Conservation (phyloP, 1,139 yeast species). For the Kurtzmaniella quercitrusa region DNA sequence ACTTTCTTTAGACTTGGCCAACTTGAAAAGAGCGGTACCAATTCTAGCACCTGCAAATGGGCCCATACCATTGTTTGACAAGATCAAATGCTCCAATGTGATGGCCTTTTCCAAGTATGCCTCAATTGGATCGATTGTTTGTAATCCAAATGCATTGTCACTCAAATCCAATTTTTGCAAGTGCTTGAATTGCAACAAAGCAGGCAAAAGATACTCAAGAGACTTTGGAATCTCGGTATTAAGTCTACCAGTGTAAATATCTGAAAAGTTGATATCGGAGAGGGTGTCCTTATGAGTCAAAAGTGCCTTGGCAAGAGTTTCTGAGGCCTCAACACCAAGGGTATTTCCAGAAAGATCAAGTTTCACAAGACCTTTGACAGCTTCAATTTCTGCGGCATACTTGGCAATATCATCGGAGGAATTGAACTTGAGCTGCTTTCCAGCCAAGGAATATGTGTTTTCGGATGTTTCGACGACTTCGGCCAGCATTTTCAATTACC, state of each 20-base stretch:
- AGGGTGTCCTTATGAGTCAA: slow-evolving; percentile 46
- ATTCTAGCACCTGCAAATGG: slow-evolving; percentile 95
- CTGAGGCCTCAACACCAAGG: slow-evolving; percentile 85
- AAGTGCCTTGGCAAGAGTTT: slow-evolving; percentile 62
- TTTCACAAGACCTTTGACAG: slow-evolving; percentile 40
- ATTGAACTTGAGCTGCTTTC: slow-evolving; percentile 75
- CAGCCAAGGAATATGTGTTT: slow-evolving; percentile 57
- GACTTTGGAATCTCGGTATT: slow-evolving; percentile 93
- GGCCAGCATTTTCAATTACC: slow-evolving; percentile 1
- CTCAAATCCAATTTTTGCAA: slow-evolving; percentile 76
- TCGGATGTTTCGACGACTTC: slow-evolving; percentile 19
- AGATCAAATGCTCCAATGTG: slow-evolving; percentile 76
- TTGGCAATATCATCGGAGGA: slow-evolving; percentile 69
- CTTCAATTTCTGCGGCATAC: slow-evolving; percentile 50
- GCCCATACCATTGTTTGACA: slow-evolving; percentile 96
- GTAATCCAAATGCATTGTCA: slow-evolving; percentile 95
- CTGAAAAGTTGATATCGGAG: slow-evolving; percentile 76
- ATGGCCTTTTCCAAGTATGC: slow-evolving; percentile 69
- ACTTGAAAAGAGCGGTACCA: slow-evolving; percentile 74
- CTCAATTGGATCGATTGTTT: slow-evolving; percentile 88
- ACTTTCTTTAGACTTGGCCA: slow-evolving; percentile 61
- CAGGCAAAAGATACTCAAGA: slow-evolving; percentile 66
- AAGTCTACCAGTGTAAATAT: slow-evolving; percentile 89
- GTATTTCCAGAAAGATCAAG: slow-evolving; percentile 91
- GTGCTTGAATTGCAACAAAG: slow-evolving; percentile 63